These are phyloP conservation scores for Arabidopsis thaliana DNA, from an alignment of 345 rosid species.

Conservation along the genomic window TAIR10.1 NC_003076.8:20317501-20318000, in stretches of 20 bases:
- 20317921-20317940: constrained; percentile 80
- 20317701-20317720: constrained; percentile 87
- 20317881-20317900: constrained; percentile 64
- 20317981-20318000: constrained; percentile 73
- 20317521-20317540: constrained; percentile 49
- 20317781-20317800: constrained; percentile 31
- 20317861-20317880: constrained; percentile 44
- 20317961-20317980: constrained; percentile 88
- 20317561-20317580: constrained; percentile 62
- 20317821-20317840: constrained; percentile 27
- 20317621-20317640: constrained; percentile 1
- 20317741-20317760: constrained; percentile 38
- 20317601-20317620: constrained; percentile 15
- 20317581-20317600: constrained; percentile 40
- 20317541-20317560: constrained; percentile 52
- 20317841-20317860: constrained; percentile 19
- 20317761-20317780: constrained; percentile 40
- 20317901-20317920: constrained; percentile 62
- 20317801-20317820: constrained; percentile 35
- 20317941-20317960: constrained; percentile 81
- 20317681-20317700: constrained; percentile 9
- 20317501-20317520: constrained; percentile 59
- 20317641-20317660: constrained; percentile 31
- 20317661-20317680: constrained; percentile 11
- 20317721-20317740: constrained; percentile 96